A percentile compares a stretch with the other conserved stretches of the same genome.
Evolutionary conservation across 164 flowering plant species (phyloP).

Genomic region (Stephania yunnanensis): DNA sequence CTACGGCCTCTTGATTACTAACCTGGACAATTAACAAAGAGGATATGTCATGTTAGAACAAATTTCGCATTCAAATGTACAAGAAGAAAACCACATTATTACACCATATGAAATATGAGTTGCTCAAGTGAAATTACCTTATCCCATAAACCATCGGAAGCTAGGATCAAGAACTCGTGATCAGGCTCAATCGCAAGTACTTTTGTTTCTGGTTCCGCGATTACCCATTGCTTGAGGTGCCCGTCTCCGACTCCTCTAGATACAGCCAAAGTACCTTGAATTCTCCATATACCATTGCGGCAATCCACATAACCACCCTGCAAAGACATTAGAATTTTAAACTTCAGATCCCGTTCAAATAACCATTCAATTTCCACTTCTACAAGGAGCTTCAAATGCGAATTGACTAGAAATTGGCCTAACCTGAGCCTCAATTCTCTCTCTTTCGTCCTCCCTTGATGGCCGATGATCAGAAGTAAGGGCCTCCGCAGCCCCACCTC

Average conservation of each 20-base stretch:
- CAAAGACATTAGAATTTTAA: slow-evolving; percentile 5
- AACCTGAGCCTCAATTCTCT: slow-evolving; percentile 56
- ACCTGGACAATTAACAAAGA: slow-evolving; percentile 40
- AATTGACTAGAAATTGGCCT: slow-evolving; percentile 9
- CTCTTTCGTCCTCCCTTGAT: slow-evolving; percentile 56
- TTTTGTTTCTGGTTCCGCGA: slow-evolving; percentile 66
- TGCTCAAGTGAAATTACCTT: slow-evolving; percentile 39
- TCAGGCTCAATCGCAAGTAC: slow-evolving; percentile 34
- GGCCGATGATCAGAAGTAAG: slow-evolving; percentile 77
- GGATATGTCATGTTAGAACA: background rate
- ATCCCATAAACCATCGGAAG: slow-evolving; percentile 93
- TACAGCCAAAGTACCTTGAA: slow-evolving; percentile 82
- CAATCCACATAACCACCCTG: slow-evolving; percentile 89
- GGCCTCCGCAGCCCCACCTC: slow-evolving; percentile 68
- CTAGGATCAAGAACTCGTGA: slow-evolving; percentile 72
- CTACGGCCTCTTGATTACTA: slow-evolving; percentile 77
- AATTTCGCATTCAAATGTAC: background rate
- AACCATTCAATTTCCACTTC: background rate
- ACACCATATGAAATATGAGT: background rate
- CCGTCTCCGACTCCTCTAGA: slow-evolving; percentile 80
- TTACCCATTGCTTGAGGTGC: slow-evolving; percentile 71
- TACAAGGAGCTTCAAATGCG: background rate
- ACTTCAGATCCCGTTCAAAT: slow-evolving; percentile 11
- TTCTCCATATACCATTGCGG: slow-evolving; percentile 69
- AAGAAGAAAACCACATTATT: background rate